Evolutionary conservation across 2,329 filamentous ascomycete species (phyloP).

Genomic region (Alternaria burnsii): DNA sequence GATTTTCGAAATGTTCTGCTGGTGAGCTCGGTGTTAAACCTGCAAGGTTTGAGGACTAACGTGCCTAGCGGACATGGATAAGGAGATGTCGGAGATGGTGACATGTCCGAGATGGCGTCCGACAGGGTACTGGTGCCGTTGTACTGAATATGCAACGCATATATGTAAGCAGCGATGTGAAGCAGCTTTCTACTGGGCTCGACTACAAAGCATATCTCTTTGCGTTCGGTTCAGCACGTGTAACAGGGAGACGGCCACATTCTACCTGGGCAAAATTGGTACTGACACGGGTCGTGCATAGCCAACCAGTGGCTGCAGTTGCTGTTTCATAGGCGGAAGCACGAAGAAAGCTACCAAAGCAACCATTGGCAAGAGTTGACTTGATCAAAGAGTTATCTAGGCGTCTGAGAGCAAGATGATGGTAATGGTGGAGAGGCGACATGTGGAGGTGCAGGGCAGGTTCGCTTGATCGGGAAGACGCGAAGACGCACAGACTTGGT

Average conservation of each 20-base stretch:
- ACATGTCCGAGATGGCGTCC: not conserved
- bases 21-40: not conserved
- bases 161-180: not conserved
- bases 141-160: not conserved
- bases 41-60: not conserved
- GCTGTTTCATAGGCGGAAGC: not conserved
- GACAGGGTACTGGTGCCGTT: not conserved
- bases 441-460: slow-evolving; percentile 7
- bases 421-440: not conserved
- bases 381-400: not conserved
- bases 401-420: not conserved
- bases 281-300: not conserved
- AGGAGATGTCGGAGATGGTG: slow-evolving; percentile 3
- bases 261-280: not conserved
- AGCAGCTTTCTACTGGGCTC: not conserved
- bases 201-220: not conserved
- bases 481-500: slow-evolving; percentile 17
- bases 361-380: not conserved
- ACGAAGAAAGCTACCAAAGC: not conserved
- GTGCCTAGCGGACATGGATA: not conserved
- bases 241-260: not conserved
- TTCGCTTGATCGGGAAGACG: slow-evolving; percentile 22
- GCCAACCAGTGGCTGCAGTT: not conserved
- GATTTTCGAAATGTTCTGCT: not conserved
- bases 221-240: not conserved